A percentile compares a stretch with the other conserved stretches of the same genome.
Conservation (phyloP, 2,329 filamentous ascomycete genomes). For the Pseudogymnoascus sp. region DNA sequence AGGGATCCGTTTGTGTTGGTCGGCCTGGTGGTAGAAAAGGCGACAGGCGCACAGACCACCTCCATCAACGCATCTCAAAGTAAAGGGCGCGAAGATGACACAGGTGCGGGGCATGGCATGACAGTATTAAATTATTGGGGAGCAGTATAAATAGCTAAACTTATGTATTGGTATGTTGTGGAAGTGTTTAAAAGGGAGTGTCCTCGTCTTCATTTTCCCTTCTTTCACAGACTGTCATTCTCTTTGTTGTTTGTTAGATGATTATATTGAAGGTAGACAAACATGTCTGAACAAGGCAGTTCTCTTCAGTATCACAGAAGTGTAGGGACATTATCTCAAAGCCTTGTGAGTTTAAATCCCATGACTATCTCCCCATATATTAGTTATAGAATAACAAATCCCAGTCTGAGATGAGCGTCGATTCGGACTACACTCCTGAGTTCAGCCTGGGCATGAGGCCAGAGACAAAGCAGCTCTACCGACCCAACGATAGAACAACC, state of each 20-base stretch:
- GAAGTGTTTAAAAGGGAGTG: not conserved
- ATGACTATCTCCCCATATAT: not conserved
- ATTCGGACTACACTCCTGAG: constrained; percentile 11
- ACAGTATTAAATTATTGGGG: not conserved
- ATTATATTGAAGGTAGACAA: not conserved
- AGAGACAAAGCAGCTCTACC: constrained; percentile 16
- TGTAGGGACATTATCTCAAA: constrained; percentile 1
- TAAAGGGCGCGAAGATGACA: not conserved
- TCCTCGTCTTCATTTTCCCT: not conserved
- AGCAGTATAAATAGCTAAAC: not conserved
- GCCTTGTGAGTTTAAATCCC: not conserved
- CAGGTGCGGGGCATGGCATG: not conserved
- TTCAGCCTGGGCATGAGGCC: constrained; percentile 6
- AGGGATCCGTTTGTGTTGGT: not conserved
- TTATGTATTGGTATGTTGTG: not conserved
- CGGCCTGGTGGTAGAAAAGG: not conserved
- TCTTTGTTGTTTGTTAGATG: not conserved
- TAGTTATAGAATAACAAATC: not conserved
- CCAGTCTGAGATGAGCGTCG: constrained; percentile 12
- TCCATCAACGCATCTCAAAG: not conserved
- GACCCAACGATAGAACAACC: constrained; percentile 13
- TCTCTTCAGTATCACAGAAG: constrained; percentile 12
- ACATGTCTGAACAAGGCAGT: constrained; percentile 8
- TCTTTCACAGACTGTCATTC: not conserved
- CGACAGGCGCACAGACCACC: not conserved